These are phyloP conservation scores for Penicillium sp. DNA, from an alignment of 2,329 filamentous ascomycete genomes.

Conservation along the genomic window DNA sequence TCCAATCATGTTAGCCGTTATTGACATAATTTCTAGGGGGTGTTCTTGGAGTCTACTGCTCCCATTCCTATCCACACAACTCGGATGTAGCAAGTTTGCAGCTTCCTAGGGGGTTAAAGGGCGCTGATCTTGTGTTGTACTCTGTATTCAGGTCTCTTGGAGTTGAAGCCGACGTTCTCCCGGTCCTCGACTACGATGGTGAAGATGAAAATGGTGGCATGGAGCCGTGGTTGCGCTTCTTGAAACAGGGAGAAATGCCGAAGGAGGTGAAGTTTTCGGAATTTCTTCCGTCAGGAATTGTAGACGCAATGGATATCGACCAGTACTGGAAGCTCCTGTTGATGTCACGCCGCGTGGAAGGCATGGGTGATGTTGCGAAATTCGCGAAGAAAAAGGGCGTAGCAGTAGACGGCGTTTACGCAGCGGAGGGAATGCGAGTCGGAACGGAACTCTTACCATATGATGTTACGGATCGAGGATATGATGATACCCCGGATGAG, in stretches of 20 bases:
- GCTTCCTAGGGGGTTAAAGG: too few species aligned
- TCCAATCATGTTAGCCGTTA: too few species aligned
- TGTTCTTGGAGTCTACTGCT: too few species aligned
- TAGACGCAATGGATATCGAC: constrained; percentile 2
- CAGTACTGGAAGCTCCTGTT: constrained; percentile 10
- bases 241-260: neutral
- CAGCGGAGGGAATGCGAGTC: neutral
- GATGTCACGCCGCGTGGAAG: constrained; percentile 5
- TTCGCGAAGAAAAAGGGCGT: neutral
- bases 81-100: too few species aligned
- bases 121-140: too few species aligned
- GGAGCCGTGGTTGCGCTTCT: too few species aligned
- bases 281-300: neutral
- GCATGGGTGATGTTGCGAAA: neutral
- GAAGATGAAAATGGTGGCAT: too few species aligned
- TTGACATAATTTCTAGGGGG: too few species aligned
- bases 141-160: too few species aligned
- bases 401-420: neutral
- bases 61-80: too few species aligned
- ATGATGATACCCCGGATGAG: neutral
- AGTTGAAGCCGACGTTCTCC: too few species aligned
- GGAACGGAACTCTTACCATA: neutral
- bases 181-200: too few species aligned
- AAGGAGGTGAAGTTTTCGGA: neutral
- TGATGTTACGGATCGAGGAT: neutral